These are phyloP conservation scores for Rhododendron molle DNA, from an alignment of 148 eudicot species.

Conservation along the genomic window DNA sequence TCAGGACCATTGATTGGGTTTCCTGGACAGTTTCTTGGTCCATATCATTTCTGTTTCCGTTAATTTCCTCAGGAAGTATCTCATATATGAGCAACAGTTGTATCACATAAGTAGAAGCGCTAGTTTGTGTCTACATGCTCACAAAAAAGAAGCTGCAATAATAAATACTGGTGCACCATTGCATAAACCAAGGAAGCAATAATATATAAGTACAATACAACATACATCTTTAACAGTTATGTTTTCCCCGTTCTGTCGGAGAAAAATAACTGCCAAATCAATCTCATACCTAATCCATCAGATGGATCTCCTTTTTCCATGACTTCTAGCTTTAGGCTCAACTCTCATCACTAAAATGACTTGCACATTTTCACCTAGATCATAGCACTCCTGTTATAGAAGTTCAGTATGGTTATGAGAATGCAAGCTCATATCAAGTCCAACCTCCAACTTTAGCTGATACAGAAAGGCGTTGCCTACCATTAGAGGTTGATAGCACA, in stretches of 20 bases:
- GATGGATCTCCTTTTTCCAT: neutral
- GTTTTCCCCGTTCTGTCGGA: neutral
- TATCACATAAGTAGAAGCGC: neutral
- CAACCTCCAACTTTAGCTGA: conserved; percentile 20
- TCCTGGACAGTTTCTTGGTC: no score
- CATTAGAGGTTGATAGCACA: conserved; percentile 7
- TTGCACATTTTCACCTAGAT: neutral
- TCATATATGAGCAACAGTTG: neutral
- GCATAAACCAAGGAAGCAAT: neutral
- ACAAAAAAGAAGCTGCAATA: neutral
- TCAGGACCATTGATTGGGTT: no score
- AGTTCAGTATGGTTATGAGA: neutral
- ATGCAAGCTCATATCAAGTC: neutral
- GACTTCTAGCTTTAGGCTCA: neutral
- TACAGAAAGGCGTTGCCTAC: conserved; percentile 12
- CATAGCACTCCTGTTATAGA: neutral
- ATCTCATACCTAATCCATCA: neutral
- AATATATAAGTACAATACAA: neutral
- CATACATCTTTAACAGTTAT: neutral
- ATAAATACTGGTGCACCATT: neutral
- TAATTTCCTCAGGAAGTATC: neutral
- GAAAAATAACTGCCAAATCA: neutral
- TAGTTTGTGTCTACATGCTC: neutral
- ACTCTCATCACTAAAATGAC: neutral
- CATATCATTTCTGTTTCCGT: no score